Evolutionary conservation across 805 yeast genomes (phyloP).

Genomic region (Candida sanyiensis): DNA sequence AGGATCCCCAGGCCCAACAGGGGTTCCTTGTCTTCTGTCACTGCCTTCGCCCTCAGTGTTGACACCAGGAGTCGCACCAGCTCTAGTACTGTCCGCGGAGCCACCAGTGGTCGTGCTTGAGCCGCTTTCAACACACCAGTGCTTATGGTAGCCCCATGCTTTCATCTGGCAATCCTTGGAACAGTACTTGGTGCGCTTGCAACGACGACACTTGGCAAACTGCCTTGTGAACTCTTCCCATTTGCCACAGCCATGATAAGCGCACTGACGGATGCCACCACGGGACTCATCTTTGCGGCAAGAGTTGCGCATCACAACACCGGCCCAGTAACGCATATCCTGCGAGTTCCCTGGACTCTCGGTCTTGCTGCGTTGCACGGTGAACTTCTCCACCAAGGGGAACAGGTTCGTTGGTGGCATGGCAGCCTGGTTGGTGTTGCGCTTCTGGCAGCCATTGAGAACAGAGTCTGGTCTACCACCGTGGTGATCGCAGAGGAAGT

Average conservation of each 20-base stretch:
- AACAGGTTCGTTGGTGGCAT: too few species aligned
- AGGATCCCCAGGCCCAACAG: too few species aligned
- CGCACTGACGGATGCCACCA: conserved; percentile 93
- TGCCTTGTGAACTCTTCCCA: conserved; percentile 92
- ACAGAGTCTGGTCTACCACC: conserved; percentile 7
- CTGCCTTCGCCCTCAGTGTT: too few species aligned
- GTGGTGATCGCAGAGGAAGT: conserved; percentile 23
- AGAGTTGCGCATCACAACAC: conserved; percentile 95
- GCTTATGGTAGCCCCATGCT: conserved; percentile 90
- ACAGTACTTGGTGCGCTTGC: conserved; percentile 93
- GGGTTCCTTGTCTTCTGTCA: too few species aligned
- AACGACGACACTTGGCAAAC: conserved; percentile 90
- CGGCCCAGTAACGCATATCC: conserved; percentile 93
- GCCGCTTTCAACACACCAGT: conserved; percentile 82
- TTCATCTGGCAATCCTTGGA: conserved; percentile 84
- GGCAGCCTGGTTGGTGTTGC: conserved; percentile 19
- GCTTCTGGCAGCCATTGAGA: conserved; percentile 3
- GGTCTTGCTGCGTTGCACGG: too few species aligned
- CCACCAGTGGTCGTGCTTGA: too few species aligned
- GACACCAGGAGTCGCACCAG: too few species aligned
- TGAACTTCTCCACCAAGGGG: conserved; percentile 88
- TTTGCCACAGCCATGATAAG: conserved; percentile 84
- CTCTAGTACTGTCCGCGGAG: too few species aligned
- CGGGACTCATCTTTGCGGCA: conserved; percentile 83
- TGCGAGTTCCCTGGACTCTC: conserved; percentile 55